Percentiles rank a stretch among this genome's conserved stretches.
Evolutionary conservation across 441 rosid species (phyloP).

Genomic region (Hura crepitans): DNA sequence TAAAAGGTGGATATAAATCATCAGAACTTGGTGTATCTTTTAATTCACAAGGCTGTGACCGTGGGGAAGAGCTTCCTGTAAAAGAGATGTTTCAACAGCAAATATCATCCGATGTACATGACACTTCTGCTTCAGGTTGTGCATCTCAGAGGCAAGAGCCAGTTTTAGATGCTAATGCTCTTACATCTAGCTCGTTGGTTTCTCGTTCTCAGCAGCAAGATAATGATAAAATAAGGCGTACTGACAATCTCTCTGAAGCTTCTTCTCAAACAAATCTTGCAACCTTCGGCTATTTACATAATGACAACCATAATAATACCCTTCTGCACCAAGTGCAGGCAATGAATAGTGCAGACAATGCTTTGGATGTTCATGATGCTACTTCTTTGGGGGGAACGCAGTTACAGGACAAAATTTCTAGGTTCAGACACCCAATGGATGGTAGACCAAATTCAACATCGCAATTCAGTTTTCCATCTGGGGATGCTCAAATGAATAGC

Average conservation of each 20-base stretch:
- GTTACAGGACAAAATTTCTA: conserved; percentile 28
- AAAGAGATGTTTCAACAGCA: conserved; percentile 27
- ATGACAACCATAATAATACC: conserved; percentile 30
- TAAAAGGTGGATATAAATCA: conserved; percentile 27
- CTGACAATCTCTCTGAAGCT: conserved; percentile 21
- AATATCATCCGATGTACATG: conserved; percentile 26
- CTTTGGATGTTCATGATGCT: conserved; percentile 21
- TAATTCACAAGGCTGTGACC: conserved; percentile 17
- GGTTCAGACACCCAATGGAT: conserved; percentile 29
- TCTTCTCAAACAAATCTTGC: conserved; percentile 25
- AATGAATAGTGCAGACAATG: conserved; percentile 28
- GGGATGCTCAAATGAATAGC: conserved; percentile 29
- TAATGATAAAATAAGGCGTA: conserved; percentile 22
- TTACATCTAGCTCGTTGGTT: conserved; percentile 12
- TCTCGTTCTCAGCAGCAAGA: conserved; percentile 30
- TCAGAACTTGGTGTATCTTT: conserved; percentile 23
- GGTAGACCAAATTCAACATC: conserved; percentile 29
- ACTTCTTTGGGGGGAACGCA: conserved; percentile 26
- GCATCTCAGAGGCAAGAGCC: conserved; percentile 30
- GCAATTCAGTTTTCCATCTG: conserved; percentile 25
- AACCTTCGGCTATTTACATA: conserved; percentile 18
- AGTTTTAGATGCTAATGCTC: conserved; percentile 21
- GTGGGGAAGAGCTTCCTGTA: conserved; percentile 19
- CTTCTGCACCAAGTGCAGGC: conserved; percentile 38
- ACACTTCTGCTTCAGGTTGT: conserved; percentile 27